Evolutionary conservation across 352 stramenopile genomes (phyloP).

Genomic region (Phytophthora brassicae): DNA sequence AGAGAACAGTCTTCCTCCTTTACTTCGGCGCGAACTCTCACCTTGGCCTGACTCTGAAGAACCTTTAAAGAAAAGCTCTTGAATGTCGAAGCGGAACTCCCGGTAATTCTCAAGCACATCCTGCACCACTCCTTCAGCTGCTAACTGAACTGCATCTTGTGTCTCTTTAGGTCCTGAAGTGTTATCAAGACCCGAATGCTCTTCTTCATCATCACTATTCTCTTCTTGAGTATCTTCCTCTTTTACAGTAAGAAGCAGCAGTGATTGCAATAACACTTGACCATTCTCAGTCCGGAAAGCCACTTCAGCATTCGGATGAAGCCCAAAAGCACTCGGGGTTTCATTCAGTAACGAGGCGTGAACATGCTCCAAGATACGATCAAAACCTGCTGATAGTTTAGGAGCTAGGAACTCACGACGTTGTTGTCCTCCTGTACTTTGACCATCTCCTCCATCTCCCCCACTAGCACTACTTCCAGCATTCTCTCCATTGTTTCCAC

Average conservation of each 20-base stretch:
- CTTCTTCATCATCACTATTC: conserved; percentile 39
- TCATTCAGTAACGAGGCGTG: conserved; percentile 82
- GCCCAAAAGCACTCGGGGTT: conserved; percentile 84
- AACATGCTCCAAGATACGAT: conserved; percentile 89
- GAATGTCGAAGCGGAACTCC: conserved; percentile 84
- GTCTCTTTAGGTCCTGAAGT: conserved; percentile 36
- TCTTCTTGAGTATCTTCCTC: conserved; percentile 41
- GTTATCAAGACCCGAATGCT: conserved; percentile 8
- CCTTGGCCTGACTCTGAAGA: conserved; percentile 33
- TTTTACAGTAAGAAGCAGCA: conserved; percentile 69
- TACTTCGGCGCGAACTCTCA: conserved; percentile 23
- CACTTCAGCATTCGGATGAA: conserved; percentile 94
- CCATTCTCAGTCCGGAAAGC: conserved; percentile 88
- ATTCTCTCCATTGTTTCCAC: conserved; percentile 22
- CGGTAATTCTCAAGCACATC: conserved; percentile 91
- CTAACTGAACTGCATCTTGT: conserved; percentile 68
- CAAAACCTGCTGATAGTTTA: conserved; percentile 68
- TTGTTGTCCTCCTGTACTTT: conserved; percentile 26
- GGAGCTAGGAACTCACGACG: conserved; percentile 69
- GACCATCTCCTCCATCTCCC: conserved; percentile 24
- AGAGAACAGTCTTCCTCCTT: conserved; percentile 41
- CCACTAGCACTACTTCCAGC: conserved; percentile 24
- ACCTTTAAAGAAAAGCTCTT: conserved; percentile 75
- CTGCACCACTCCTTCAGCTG: conserved; percentile 84
- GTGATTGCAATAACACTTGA: conserved; percentile 72